Base-by-base conservation (phyloP, 2,329 filamentous ascomycete genomes). In the Domatiomyces globalis region DNA sequence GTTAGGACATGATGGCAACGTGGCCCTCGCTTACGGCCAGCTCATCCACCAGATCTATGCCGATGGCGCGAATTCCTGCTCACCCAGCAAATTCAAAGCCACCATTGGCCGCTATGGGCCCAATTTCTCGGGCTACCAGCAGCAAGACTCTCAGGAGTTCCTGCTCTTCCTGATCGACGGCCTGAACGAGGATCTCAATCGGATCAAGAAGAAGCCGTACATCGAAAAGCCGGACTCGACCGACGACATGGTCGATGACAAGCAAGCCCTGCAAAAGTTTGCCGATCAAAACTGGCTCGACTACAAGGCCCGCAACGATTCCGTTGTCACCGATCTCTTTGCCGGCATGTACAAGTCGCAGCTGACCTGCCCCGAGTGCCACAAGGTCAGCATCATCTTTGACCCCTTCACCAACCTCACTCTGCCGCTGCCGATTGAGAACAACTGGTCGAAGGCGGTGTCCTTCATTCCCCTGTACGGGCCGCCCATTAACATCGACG, bases 321-420 rank as follows among this genome's bases (percentile, higher is more conserved):
- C 92, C 0, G 84, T 96, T 43, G 86, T 95, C 58, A 90, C 87
- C 52, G 92, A 98, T 64, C 75, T 98, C 9, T 98, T 98, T 67
- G 94, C 87, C 19, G 92, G 92, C 56, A 87, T 96, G 77, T 98
- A 96, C 77, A 95, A 96, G 71, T 96, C 94, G 45, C 96, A 90
- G 0, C 78, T 98, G 56, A 84, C 92, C 56, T 98, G 92, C 63
- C 92, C 92, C 0, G 78, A 77, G 6, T 98, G 92, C 66, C 78
- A 84, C 60, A 98, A 96, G 70, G 85, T 96, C 68, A 95, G 89
- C 77, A 95, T 98, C 61, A 96, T 92, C 0, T 98, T 98, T 63
- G 92, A 98, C 65, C 92, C 92, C 0, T 98, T 94, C 73, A 95
- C 88, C 67, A 92, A 94, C 58, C 71, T 98, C 53, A 95, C 92